phyloP scores from a whole-genome alignment of 768 basidiomycete species.

The Trichaptum fuscoviolaceum region DNA sequence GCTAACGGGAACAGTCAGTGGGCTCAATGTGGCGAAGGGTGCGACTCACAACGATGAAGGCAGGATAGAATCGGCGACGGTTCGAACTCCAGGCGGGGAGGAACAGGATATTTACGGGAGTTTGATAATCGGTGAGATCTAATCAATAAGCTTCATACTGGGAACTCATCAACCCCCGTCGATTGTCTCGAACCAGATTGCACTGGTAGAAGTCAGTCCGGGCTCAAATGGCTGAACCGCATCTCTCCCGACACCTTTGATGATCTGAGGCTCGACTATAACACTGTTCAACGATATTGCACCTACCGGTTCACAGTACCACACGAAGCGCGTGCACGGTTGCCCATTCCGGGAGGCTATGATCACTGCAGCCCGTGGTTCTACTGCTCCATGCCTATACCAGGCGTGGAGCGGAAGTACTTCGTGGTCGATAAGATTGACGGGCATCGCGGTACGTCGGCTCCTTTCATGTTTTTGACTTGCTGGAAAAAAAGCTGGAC shows the following conservation, averaged over 20 bases:
- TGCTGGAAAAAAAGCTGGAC: too few species aligned
- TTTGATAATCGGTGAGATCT: conserved; percentile 21
- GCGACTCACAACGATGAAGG: too few species aligned
- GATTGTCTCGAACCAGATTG: conserved; percentile 28
- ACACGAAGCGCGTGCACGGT: conserved; percentile 6
- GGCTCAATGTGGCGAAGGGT: too few species aligned
- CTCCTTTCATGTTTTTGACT: too few species aligned
- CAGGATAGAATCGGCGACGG: conserved; percentile 19
- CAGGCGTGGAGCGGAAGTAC: neutral
- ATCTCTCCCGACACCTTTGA: neutral
- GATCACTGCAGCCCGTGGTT: conserved; percentile 6
- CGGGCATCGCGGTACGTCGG: neutral
- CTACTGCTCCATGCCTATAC: neutral
- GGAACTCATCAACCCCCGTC: too few species aligned
- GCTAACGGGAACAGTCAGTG: too few species aligned
- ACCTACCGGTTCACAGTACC: neutral
- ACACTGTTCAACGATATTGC: conserved; percentile 15
- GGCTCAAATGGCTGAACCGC: conserved; percentile 21
- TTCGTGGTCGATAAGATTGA: neutral
- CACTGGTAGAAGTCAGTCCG: conserved; percentile 24
- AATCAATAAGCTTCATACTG: too few species aligned
- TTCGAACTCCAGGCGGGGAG: conserved; percentile 13
- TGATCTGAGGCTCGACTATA: conserved; percentile 15
- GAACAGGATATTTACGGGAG: conserved; percentile 11
- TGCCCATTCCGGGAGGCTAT: conserved; percentile 18